Conservation (phyloP, 1,139 yeast species). For the Meyerozyma sp. region DNA sequence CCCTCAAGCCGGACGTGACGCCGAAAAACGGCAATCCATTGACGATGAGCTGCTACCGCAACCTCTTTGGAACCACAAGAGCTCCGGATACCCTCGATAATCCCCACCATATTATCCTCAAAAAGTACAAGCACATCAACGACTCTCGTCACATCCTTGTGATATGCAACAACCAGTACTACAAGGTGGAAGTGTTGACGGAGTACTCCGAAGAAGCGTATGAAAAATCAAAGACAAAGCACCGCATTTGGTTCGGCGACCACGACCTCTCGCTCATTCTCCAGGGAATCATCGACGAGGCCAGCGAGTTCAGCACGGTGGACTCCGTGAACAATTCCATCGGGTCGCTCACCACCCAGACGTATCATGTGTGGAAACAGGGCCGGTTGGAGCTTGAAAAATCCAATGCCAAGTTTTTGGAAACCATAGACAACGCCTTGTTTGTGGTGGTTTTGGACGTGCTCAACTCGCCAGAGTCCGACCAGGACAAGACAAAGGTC, state of each 20-base stretch:
- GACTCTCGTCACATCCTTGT: conserved; percentile 49
- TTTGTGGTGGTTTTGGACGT: conserved; percentile 65
- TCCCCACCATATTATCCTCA: conserved; percentile 23
- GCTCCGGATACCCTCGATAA: conserved; percentile 31
- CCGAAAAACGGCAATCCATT: conserved; percentile 47
- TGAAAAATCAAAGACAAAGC: conserved; percentile 17
- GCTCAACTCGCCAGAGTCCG: conserved; percentile 43
- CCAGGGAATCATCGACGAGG: conserved; percentile 43
- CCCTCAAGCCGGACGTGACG: conserved; percentile 52
- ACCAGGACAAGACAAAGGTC: conserved; percentile 41
- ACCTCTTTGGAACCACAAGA: conserved; percentile 65
- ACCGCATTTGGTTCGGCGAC: conserved; percentile 44
- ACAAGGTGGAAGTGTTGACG: conserved; percentile 52
- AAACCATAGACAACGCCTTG: conserved; percentile 55
- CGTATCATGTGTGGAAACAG: conserved; percentile 56
- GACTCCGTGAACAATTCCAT: conserved; percentile 50
- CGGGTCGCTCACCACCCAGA: conserved; percentile 68
- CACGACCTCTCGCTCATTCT: conserved; percentile 51
- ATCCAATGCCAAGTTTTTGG: conserved; percentile 40
- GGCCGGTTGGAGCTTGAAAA: conserved; percentile 48
- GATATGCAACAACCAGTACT: conserved; percentile 59
- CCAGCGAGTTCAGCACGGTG: conserved; percentile 31
- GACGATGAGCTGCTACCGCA: conserved; percentile 63
- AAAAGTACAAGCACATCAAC: conserved; percentile 19
- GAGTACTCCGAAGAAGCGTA: conserved; percentile 26